A percentile compares a stretch with the other conserved stretches of the same genome.
These are phyloP conservation scores for Plasmodium chabaudi DNA, from an alignment of 169 alveolate genomes.

Conservation along the genomic window DNA sequence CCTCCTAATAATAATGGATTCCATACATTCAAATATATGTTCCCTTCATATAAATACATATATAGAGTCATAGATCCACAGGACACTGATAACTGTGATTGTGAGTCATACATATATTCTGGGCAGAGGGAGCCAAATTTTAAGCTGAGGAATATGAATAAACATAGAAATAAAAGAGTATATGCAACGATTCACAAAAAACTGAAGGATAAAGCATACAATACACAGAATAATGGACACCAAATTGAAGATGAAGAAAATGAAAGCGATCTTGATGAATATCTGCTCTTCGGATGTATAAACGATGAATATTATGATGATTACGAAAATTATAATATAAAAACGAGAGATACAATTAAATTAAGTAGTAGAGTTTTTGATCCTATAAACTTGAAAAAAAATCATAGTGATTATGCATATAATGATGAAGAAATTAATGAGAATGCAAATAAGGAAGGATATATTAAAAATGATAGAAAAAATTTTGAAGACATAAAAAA, in stretches of 20 bases:
- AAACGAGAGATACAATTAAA: not conserved
- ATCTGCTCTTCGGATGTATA: not conserved
- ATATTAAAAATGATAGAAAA: conserved; percentile 6
- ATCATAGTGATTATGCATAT: not conserved
- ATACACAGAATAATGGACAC: not conserved
- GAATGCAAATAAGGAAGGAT: conserved; percentile 3
- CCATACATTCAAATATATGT: not conserved
- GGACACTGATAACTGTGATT: not conserved
- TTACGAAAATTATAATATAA: not conserved
- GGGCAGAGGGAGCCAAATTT: conserved; percentile 25
- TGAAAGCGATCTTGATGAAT: too few species aligned
- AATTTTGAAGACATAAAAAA: not conserved
- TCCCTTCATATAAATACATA: not conserved
- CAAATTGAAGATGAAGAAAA: too few species aligned
- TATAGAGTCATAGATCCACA: not conserved
- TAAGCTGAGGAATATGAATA: not conserved
- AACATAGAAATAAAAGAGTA: not conserved
- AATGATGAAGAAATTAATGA: conserved; percentile 21
- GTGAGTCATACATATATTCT: too few species aligned
- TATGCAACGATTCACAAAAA: not conserved
- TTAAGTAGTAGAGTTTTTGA: conserved; percentile 14
- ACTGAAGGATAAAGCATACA: not conserved
- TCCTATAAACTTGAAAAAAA: not conserved
- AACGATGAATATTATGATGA: not conserved
- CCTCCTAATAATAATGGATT: conserved; percentile 1